These are phyloP conservation scores for Naganishia vaughanmartiniae DNA, from an alignment of 768 basidiomycete species.

Conservation along the genomic window DNA sequence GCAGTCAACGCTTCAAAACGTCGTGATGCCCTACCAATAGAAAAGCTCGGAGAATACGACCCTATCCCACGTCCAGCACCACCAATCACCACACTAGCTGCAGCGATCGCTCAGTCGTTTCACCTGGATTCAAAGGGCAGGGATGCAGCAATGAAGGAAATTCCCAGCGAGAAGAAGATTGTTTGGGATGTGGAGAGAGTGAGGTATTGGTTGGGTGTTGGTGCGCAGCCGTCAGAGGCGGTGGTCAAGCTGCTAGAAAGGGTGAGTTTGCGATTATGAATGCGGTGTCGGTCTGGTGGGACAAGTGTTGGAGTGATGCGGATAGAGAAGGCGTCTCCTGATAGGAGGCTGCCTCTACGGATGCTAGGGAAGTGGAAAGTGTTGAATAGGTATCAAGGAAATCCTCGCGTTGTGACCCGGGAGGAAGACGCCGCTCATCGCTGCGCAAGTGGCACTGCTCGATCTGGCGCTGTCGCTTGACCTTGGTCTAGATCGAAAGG, in stretches of 20 bases:
- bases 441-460: too few species aligned
- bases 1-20: conserved; percentile 69
- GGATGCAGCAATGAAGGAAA: conserved; percentile 8
- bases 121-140: conserved; percentile 18
- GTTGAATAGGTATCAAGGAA: too few species aligned
- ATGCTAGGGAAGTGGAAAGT: too few species aligned
- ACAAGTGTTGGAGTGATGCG: background rate
- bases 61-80: conserved; percentile 56
- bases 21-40: conserved; percentile 81
- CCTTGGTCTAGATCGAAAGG: too few species aligned
- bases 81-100: conserved; percentile 23
- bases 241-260: conserved; percentile 73
- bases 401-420: too few species aligned
- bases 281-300: background rate
- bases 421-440: too few species aligned
- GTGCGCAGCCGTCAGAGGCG: conserved; percentile 75
- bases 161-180: conserved; percentile 64
- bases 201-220: conserved; percentile 79
- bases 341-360: too few species aligned
- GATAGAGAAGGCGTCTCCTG: background rate
- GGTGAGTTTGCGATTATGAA: conserved; percentile 57
- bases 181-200: conserved; percentile 90
- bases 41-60: conserved; percentile 79
- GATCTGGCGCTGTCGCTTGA: too few species aligned
- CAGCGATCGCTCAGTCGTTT: conserved; percentile 40